Base-by-base conservation (phyloP, 345 rosid species). In the Eucalyptus curtisii region DNA sequence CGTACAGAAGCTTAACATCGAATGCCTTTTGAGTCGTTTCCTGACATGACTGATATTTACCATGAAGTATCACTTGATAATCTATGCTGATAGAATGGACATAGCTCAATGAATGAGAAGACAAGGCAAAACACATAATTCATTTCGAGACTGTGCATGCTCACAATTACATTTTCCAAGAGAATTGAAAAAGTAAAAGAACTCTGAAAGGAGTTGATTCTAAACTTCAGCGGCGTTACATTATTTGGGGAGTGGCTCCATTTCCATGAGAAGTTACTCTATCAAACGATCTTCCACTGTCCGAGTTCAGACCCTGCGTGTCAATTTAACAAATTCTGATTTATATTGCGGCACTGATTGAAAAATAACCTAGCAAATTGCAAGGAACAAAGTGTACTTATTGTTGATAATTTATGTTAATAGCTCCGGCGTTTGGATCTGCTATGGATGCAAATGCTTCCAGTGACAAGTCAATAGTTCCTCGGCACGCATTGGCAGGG, bases 401-500 rank as follows among this genome's bases (percentile, higher is more conserved):
- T 71, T 80, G 14, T 59, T 49, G 87, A 47, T 42, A 87, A 45
- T 64, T 71, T 27, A 89, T 80, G 57, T 87, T 31, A 33, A 89
- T 87, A 30, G 13, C 86, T 15, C 90, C 90, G 45, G 85, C 89
- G 27, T 45, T 86, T 7, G 89, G 89, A 40, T 87, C 3, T 7
- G 89, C 85, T 4, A 82, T 82, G 47, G 64, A 49, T 4, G 89
- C 87, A 37, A 80, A 89, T n/a, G 90, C 85, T 87, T 87, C 89
- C 68, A 59, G 48, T 31, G 90, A 87, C 49, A 87, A 84, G 48
- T 89, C 90, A 27, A 89, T 87, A 50, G 90, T 89, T 86, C 89
- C 61, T 45, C 13, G 64, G 84, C 90, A 89, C 2, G 12, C 87
- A 10, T 80, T 87, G 10, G 82, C n/a, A 0, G 85, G 90, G 85